Evolutionary conservation across 169 alveolate species (phyloP).

Genomic region (Pseudocohnilembus persalinus): DNA sequence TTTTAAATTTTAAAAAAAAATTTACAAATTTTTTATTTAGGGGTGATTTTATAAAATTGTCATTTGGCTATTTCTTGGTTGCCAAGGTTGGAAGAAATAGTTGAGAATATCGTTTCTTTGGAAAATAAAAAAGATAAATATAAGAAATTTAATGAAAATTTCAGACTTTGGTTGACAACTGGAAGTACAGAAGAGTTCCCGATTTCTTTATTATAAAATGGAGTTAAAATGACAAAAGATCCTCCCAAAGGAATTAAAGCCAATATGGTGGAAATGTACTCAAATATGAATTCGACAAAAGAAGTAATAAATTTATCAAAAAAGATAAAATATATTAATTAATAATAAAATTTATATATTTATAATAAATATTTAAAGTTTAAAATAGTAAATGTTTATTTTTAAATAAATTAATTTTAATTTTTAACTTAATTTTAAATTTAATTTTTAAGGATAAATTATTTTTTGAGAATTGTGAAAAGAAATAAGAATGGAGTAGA

Average conservation of each 20-base stretch:
- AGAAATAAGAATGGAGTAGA: constrained; percentile 32
- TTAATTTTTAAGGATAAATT: too few species aligned
- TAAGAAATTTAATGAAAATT: constrained; percentile 49
- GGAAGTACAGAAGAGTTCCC: constrained; percentile 44
- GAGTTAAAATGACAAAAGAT: constrained; percentile 92
- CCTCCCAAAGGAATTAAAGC: constrained; percentile 95
- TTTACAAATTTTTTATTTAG: background rate
- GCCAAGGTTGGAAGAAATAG: constrained; percentile 76
- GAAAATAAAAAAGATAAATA: constrained; percentile 20
- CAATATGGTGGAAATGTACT: constrained; percentile 79
- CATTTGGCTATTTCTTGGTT: constrained; percentile 82
- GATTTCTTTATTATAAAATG: constrained; percentile 83
- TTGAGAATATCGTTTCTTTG: constrained; percentile 65
- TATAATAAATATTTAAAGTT: too few species aligned
- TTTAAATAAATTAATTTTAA: too few species aligned
- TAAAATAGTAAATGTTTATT: too few species aligned
- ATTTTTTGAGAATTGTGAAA: constrained; percentile 71
- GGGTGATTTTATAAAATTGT: constrained; percentile 87
- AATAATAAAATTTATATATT: too few species aligned
- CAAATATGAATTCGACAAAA: constrained; percentile 42
- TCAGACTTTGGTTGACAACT: constrained; percentile 91
- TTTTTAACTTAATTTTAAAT: too few species aligned
- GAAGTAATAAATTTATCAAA: too few species aligned
- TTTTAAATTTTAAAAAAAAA: too few species aligned
- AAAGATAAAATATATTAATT: too few species aligned